A percentile compares a stretch with the other conserved stretches of the same genome.
These are phyloP conservation scores for Lecanosticta acicola DNA, from an alignment of 2,329 filamentous ascomycete species.

Conservation along the genomic window DNA sequence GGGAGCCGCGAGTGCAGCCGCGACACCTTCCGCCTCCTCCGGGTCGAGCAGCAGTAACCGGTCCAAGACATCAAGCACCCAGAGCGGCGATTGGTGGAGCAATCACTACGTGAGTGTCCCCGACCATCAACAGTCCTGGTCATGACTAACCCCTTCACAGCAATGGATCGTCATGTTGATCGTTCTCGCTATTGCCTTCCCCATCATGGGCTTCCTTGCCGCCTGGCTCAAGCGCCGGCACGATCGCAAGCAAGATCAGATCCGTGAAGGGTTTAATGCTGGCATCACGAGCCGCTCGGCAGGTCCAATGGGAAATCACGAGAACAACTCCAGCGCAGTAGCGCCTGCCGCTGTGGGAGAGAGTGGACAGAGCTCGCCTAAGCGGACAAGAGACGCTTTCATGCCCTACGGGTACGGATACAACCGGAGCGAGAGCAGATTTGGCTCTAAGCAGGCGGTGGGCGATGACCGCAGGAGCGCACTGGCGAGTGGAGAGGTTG, in stretches of 20 bases:
- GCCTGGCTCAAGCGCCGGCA: constrained; percentile 69
- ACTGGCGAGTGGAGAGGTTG: constrained; percentile 21
- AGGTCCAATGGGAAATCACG: constrained; percentile 13
- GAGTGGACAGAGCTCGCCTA: constrained; percentile 24
- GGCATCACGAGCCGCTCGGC: constrained; percentile 32
- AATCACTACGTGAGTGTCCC: constrained; percentile 21
- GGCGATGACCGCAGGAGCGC: constrained; percentile 15
- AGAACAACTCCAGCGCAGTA: constrained; percentile 9
- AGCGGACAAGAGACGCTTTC: constrained; percentile 28
- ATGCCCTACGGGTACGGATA: constrained; percentile 34
- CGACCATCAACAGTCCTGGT: no score
- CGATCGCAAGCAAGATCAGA: constrained; percentile 58
- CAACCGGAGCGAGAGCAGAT: constrained; percentile 23
- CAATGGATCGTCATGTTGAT: constrained; percentile 80
- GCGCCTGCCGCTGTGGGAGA: constrained; percentile 6
- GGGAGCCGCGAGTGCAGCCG: constrained; percentile 1
- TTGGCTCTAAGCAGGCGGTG: constrained; percentile 5
- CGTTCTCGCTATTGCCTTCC: constrained; percentile 64
- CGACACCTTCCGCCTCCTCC: neutral
- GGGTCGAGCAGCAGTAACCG: neutral
- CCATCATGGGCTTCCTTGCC: constrained; percentile 60
- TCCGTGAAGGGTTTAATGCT: constrained; percentile 31
- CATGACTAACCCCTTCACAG: constrained; percentile 21
- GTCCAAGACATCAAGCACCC: constrained; percentile 10
- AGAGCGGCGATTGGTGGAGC: constrained; percentile 25